Conservation (phyloP, 1,284 basidiomycete genomes). For the Marasmius oreades region DNA sequence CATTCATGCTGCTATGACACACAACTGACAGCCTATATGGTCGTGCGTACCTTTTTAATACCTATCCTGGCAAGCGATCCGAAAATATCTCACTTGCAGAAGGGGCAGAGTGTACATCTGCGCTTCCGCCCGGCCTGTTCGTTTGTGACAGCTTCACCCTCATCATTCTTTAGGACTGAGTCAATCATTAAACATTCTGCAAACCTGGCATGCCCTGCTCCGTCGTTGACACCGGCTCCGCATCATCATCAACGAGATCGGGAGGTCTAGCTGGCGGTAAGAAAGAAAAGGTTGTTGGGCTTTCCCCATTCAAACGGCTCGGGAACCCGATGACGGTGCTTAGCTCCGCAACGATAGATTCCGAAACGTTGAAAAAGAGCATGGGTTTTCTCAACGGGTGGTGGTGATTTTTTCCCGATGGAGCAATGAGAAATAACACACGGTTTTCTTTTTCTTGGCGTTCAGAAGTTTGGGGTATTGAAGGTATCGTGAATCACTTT, state of each 20-base stretch:
- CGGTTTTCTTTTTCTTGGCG: too few relatives aligned
- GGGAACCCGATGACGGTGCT: constrained; percentile 20
- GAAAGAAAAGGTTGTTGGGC: constrained; percentile 16
- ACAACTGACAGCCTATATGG: too few relatives aligned
- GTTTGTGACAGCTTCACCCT: not conserved
- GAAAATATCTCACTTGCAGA: too few relatives aligned
- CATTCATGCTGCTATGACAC: too few relatives aligned
- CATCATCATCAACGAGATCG: constrained; percentile 4
- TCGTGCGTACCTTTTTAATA: too few relatives aligned
- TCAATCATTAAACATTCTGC: constrained; percentile 26
- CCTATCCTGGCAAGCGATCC: too few relatives aligned
- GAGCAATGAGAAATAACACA: too few relatives aligned
- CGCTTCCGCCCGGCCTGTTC: too few relatives aligned
- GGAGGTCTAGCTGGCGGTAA: constrained; percentile 13
- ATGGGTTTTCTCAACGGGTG: not conserved
- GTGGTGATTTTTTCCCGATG: too few relatives aligned
- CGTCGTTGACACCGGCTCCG: constrained; percentile 21
- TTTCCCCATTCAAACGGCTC: constrained; percentile 20
- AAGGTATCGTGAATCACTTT: too few relatives aligned
- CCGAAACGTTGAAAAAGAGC: constrained; percentile 24
- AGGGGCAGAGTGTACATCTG: too few relatives aligned
- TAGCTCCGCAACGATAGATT: constrained; percentile 24
- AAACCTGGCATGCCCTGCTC: constrained; percentile 28
- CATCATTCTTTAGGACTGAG: constrained; percentile 23
- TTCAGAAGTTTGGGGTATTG: too few relatives aligned